These are phyloP conservation scores for Talaromyces sp. DNA, from an alignment of 2,329 filamentous ascomycete genomes.

Conservation along the genomic window DNA sequence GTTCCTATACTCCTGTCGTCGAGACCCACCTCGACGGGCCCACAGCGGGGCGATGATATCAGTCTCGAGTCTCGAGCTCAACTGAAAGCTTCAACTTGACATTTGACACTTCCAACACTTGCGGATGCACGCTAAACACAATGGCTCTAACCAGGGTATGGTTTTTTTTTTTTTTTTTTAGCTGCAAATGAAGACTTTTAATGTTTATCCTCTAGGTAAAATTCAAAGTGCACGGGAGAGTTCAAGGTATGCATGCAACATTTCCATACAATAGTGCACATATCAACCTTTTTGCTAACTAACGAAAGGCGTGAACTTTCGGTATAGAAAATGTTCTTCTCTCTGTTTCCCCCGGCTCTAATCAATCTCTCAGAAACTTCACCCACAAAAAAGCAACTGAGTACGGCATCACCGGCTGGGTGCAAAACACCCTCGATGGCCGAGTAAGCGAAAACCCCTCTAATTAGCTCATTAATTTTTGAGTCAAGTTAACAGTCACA, in stretches of 20 bases:
- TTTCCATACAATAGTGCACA: neutral
- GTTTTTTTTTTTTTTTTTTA: neutral
- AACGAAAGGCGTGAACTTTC: constrained; percentile 39
- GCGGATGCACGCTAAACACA: neutral
- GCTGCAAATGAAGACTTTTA: neutral
- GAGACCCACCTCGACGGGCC: neutral
- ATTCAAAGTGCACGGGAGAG: constrained; percentile 56
- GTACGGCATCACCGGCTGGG: constrained; percentile 43
- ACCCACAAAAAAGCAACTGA: constrained; percentile 38
- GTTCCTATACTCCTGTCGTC: neutral
- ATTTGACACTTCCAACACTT: neutral
- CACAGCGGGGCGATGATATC: neutral
- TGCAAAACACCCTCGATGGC: constrained; percentile 42
- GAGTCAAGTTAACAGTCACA: constrained; percentile 29
- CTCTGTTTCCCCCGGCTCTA: neutral
- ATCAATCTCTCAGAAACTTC: constrained; percentile 25
- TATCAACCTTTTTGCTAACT: too few relatives aligned
- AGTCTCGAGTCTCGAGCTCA: too few relatives aligned
- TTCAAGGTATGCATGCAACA: constrained; percentile 54
- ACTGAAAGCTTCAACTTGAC: neutral
- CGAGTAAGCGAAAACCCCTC: constrained; percentile 23
- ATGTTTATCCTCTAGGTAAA: constrained; percentile 23
- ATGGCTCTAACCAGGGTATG: constrained; percentile 11
- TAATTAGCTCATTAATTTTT: neutral
- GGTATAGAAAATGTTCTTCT: constrained; percentile 23